These are phyloP conservation scores for Melanopsichium pennsylvanicum DNA, from an alignment of 1,284 basidiomycete species.

Conservation along the genomic window DNA sequence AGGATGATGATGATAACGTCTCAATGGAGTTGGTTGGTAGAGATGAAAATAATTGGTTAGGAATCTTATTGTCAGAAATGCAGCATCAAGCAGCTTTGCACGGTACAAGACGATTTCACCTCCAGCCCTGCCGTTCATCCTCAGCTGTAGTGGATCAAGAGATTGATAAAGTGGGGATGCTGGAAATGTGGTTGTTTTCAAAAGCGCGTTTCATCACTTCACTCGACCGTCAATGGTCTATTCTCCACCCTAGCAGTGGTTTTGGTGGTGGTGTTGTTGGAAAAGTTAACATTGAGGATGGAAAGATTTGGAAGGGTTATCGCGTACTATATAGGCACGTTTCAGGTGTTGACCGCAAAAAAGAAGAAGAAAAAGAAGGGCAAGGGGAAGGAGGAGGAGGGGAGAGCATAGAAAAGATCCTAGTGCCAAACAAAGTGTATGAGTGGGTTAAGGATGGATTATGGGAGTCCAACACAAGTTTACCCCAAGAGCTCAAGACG, in stretches of 20 bases:
- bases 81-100: constrained; percentile 21
- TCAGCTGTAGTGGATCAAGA: too few relatives aligned
- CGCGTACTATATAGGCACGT: too few relatives aligned
- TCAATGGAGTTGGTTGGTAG: too few relatives aligned
- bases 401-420: too few relatives aligned
- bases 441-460: background rate
- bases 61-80: constrained; percentile 1
- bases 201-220: constrained; percentile 20
- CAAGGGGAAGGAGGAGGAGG: too few relatives aligned
- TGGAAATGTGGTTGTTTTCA: constrained; percentile 28
- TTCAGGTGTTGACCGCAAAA: too few relatives aligned
- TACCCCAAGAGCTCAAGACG: constrained; percentile 5
- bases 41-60: constrained; percentile 2
- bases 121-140: background rate
- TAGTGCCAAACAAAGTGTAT: background rate
- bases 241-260: background rate
- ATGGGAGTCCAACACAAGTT: background rate
- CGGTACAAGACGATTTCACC: constrained; percentile 18
- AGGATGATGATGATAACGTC: too few relatives aligned
- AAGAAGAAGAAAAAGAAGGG: too few relatives aligned
- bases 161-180: too few relatives aligned
- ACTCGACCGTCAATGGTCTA: constrained; percentile 1
- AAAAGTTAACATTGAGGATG: too few relatives aligned
- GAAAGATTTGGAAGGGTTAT: constrained; percentile 11
- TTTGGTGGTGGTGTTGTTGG: too few relatives aligned